These are phyloP conservation scores for Singerocomus rubriflavus DNA, from an alignment of 1,284 basidiomycete genomes.

Conservation along the genomic window DNA sequence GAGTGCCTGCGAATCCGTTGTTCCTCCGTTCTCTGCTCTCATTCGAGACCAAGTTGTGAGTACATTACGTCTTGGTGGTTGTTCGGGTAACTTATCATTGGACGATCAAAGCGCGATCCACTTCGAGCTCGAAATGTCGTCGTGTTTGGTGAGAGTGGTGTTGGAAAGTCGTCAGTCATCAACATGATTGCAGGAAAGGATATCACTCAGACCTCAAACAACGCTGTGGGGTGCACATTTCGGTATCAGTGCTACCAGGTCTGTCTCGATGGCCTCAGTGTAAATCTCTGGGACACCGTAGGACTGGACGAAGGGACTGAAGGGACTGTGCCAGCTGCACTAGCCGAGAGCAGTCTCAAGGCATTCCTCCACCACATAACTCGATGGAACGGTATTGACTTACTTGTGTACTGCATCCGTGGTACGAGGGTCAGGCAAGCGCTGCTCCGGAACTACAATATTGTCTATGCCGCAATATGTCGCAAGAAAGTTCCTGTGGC, in stretches of 20 bases:
- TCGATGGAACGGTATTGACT: conserved; percentile 25
- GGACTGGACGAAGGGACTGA: conserved; percentile 30
- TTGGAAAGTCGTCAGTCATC: conserved; percentile 34
- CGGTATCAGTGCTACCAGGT: conserved; percentile 18
- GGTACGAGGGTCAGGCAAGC: conserved; percentile 29
- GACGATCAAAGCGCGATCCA: conserved; percentile 10
- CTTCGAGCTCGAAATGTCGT: conserved; percentile 25
- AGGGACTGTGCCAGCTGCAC: conserved; percentile 20
- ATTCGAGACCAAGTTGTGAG: conserved; percentile 14
- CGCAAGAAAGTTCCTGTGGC: conserved; percentile 32
- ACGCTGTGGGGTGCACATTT: conserved; percentile 29
- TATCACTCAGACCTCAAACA: conserved; percentile 25
- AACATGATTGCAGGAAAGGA: conserved; percentile 27
- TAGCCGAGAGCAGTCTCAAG: conserved; percentile 26
- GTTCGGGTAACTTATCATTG: not conserved
- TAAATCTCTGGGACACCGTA: conserved; percentile 32
- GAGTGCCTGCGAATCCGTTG: conserved; percentile 13
- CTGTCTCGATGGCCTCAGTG: conserved; percentile 11
- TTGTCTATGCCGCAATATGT: conserved; percentile 30
- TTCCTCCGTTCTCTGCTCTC: conserved; percentile 1
- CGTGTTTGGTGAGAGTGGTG: conserved; percentile 31
- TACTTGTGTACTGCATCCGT: conserved; percentile 35
- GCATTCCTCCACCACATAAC: conserved; percentile 27
- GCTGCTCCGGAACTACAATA: conserved; percentile 29
- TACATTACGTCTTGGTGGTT: not conserved